phyloP scores from a whole-genome alignment of 345 rosid genomes.

The Microcos paniculata region DNA sequence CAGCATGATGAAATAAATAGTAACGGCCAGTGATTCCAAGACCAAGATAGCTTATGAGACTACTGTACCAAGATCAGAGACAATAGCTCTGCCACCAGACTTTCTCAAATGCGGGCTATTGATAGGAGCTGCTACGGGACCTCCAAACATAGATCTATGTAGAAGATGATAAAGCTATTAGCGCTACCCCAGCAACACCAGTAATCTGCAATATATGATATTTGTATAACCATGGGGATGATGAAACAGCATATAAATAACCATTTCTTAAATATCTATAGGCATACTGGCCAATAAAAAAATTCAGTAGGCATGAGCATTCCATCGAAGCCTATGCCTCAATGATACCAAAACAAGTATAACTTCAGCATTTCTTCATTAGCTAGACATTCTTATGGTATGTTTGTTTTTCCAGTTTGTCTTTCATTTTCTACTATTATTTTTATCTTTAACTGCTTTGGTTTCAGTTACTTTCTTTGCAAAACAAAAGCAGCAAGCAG shows the following conservation, averaged over 20 bases:
- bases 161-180: background rate
- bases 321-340: background rate
- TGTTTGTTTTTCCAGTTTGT: background rate
- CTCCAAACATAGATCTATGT: slow-evolving; percentile 67
- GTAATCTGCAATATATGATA: background rate
- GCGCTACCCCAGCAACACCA: background rate
- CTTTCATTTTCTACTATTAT: background rate
- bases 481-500: too few relatives aligned
- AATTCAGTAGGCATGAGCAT: background rate
- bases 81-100: slow-evolving; percentile 72
- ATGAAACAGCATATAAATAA: background rate
- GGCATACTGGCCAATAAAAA: too few relatives aligned
- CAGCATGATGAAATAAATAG: background rate
- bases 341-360: background rate
- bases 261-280: background rate
- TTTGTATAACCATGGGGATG: background rate
- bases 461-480: background rate
- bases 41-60: background rate
- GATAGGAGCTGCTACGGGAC: slow-evolving; percentile 43
- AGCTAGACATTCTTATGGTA: background rate
- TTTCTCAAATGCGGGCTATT: slow-evolving; percentile 82
- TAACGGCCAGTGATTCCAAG: background rate
- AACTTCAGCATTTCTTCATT: background rate
- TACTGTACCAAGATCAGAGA: slow-evolving; percentile 64
- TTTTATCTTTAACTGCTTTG: background rate